A percentile compares a stretch with the other conserved stretches of the same genome.
phyloP scores from a whole-genome alignment of 495 filamentous ascomycete genomes.

The Talaromyces liani region DNA sequence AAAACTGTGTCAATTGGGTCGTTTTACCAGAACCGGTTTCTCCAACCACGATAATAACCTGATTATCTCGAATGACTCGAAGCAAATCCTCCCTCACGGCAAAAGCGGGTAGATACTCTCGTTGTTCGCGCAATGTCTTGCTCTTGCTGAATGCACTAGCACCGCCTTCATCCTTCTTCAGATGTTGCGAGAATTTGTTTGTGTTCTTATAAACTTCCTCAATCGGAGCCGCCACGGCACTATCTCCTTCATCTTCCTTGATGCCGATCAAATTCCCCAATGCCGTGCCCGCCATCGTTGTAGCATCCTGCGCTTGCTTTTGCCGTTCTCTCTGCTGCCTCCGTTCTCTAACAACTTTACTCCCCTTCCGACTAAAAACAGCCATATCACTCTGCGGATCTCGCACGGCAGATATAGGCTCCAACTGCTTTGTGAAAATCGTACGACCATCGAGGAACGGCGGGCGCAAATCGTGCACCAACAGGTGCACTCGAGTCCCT shows the following conservation, averaged over 20 bases:
- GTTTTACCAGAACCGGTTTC: slow-evolving; percentile 97
- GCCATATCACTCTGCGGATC: slow-evolving; percentile 99
- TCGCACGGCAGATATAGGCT: slow-evolving; percentile 85
- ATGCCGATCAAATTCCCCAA: slow-evolving; percentile 92
- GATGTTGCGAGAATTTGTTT: slow-evolving; percentile 83
- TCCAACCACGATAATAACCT: slow-evolving; percentile 93
- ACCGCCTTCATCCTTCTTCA: slow-evolving; percentile 78
- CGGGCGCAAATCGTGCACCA: slow-evolving; percentile 90
- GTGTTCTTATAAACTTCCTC: slow-evolving; percentile 61
- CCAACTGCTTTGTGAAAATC: slow-evolving; percentile 95
- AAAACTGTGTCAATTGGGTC: slow-evolving; percentile 91
- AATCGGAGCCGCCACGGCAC: slow-evolving; percentile 65
- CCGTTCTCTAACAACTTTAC: slow-evolving; percentile 83
- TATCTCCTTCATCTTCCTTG: slow-evolving; percentile 91
- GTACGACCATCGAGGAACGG: slow-evolving; percentile 93
- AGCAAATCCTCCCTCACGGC: slow-evolving; percentile 94
- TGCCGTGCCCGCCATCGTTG: slow-evolving; percentile 84
- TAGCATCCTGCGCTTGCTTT: slow-evolving; percentile 92
- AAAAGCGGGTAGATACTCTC: slow-evolving; percentile 93
- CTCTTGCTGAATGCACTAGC: slow-evolving; percentile 89
- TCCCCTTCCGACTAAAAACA: slow-evolving; percentile 94
- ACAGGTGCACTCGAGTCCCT: slow-evolving; percentile 78
- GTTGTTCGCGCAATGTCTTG: slow-evolving; percentile 84
- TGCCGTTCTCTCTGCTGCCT: slow-evolving; percentile 89
- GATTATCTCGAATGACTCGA: slow-evolving; percentile 90